These are phyloP conservation scores for Usnea hakonensis DNA, from an alignment of 495 filamentous ascomycete genomes.

Conservation along the genomic window DNA sequence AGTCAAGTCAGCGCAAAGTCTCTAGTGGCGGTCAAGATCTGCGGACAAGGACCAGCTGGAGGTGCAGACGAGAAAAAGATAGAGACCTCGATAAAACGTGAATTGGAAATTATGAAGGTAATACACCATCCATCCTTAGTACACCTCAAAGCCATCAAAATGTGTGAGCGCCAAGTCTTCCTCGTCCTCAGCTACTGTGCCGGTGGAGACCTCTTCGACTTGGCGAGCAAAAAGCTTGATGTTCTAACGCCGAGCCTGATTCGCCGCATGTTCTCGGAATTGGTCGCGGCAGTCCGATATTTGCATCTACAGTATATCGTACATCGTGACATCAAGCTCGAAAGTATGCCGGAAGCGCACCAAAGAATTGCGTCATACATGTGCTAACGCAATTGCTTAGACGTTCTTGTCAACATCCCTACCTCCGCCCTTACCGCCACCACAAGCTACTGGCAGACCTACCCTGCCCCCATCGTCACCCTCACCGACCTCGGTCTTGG, in stretches of 20 bases:
- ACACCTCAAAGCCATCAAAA: conserved; percentile 78
- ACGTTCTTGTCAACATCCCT: conserved; percentile 82
- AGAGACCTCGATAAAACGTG: conserved; percentile 85
- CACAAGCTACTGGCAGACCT: conserved; percentile 54
- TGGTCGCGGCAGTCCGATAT: conserved; percentile 78
- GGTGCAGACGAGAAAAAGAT: conserved; percentile 83
- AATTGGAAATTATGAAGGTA: conserved; percentile 83
- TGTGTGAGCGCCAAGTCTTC: conserved; percentile 69
- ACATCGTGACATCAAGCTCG: conserved; percentile 94
- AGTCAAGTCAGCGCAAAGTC: conserved; percentile 50
- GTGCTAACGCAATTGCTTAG: conserved; percentile 39
- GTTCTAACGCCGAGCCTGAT: conserved; percentile 60
- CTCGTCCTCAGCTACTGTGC: conserved; percentile 87
- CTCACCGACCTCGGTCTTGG: conserved; percentile 92
- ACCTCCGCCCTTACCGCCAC: conserved; percentile 40
- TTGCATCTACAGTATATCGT: conserved; percentile 80
- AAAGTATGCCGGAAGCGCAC: conserved; percentile 56
- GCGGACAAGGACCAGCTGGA: conserved; percentile 87
- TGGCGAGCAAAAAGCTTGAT: conserved; percentile 61
- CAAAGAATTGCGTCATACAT: neutral
- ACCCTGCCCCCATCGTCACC: conserved; percentile 74
- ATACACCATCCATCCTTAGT: conserved; percentile 85
- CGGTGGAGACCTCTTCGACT: conserved; percentile 90
- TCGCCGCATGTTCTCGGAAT: conserved; percentile 80
- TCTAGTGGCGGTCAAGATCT: conserved; percentile 89